Base-by-base conservation (phyloP, 768 basidiomycete species). In the Phylloporus arenicola region DNA sequence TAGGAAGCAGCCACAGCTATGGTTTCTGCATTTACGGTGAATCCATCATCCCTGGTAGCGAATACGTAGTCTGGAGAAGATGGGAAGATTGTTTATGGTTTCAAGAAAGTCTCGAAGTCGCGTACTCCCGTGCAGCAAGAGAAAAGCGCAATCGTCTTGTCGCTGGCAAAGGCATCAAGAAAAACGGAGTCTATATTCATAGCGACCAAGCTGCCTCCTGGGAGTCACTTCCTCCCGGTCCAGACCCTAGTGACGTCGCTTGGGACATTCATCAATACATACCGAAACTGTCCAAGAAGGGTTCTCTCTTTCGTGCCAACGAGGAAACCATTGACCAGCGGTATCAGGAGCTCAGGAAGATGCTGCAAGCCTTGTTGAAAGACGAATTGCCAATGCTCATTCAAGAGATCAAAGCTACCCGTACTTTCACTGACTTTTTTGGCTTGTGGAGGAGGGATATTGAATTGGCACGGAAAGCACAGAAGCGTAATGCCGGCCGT, bases 51-150 rank as follows among this genome's bases (percentile, higher is more conserved):
- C 69, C 68, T 2, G 51, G 68, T 41, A 58, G 65, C 9, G 81
- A 81, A 50, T 91, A 92, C 59, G 83, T 85, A 13, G 73, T 92
- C 33, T 88, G 86, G 80, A 75, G 89, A 24, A 72, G 76, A 41
- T 92, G 89, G 89, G 89, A 89, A 50, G 89, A 92, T 58, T 89
- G 86, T 51, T 70, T 92, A 10, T 79, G 74, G 71, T 83, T 90
- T 58, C 89, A 92, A 63, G 81, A 84, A 38, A 67, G 69, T 2
- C 70, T 92, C 10, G 88, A 89, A 65, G 54, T 61, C 14, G 83
- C 86, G 61, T 92, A 90, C 57, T 58, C 69, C 17, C 72, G 74
- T 22, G 72, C 81, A 56, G 82, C 88, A 13, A 74, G 81, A 27
- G 76, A 79, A 58, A 90, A 88, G 69, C 82, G 82, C 13, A 72